A percentile compares a stretch with the other conserved stretches of the same genome.
Conservation (phyloP, 2,329 filamentous ascomycete genomes). For the Aspergillus hortae region DNA sequence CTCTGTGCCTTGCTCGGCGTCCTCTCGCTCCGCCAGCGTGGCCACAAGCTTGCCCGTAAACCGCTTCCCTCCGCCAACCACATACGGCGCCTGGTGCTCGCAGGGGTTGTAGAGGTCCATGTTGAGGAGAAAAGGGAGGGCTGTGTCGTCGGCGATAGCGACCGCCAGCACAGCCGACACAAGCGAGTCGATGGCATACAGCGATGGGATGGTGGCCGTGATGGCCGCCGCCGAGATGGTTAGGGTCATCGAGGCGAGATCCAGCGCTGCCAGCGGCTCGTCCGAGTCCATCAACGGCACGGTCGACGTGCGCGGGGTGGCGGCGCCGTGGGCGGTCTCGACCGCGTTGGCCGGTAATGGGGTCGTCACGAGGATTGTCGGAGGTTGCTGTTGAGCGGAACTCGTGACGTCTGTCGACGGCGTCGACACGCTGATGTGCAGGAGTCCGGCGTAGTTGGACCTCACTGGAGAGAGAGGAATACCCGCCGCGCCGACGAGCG, state of each 20-base stretch:
- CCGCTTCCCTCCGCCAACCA: slow-evolving; percentile 8
- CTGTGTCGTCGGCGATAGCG: slow-evolving; percentile 41
- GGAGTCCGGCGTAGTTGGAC: slow-evolving; percentile 29
- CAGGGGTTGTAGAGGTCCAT: slow-evolving; percentile 30
- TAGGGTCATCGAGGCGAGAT: slow-evolving; percentile 40
- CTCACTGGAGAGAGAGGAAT: slow-evolving; percentile 31
- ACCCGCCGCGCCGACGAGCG: slow-evolving; percentile 31
- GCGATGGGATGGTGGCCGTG: slow-evolving; percentile 39
- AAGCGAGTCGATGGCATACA: slow-evolving; percentile 48
- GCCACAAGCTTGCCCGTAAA: slow-evolving; percentile 31
- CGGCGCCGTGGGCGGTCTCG: slow-evolving; percentile 29
- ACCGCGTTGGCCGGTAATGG: slow-evolving; percentile 34
- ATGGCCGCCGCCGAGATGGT: slow-evolving; percentile 41
- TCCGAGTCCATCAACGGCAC: slow-evolving; percentile 38
- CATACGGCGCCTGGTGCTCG: slow-evolving; percentile 9
- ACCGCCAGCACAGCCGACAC: slow-evolving; percentile 45
- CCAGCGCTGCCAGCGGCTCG: slow-evolving; percentile 40
- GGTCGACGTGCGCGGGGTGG: slow-evolving; percentile 36
- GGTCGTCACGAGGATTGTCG: slow-evolving; percentile 37
- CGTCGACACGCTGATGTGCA: slow-evolving; percentile 41
- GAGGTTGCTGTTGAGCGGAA: slow-evolving; percentile 18
- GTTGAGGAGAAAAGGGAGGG: slow-evolving; percentile 35
- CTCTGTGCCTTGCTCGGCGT: slow-evolving; percentile 35
- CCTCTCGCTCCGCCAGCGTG: slow-evolving; percentile 42
- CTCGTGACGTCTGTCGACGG: slow-evolving; percentile 16